These are phyloP conservation scores for Apium graveolens DNA, from an alignment of 129 eudicot species.

Conservation along the genomic window DNA sequence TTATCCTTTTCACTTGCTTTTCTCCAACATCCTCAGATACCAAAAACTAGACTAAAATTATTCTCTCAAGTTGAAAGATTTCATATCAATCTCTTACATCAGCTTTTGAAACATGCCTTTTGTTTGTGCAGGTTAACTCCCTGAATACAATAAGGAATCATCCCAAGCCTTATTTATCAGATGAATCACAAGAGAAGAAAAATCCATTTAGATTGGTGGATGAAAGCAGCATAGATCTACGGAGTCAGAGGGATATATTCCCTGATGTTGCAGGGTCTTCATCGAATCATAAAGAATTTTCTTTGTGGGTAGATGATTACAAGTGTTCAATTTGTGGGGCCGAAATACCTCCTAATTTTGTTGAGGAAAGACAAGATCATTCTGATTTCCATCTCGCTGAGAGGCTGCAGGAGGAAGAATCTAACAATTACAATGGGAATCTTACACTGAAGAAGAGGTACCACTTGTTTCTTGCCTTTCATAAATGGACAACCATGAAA, in stretches of 20 bases:
- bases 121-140: constrained; percentile 23
- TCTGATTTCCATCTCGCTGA: constrained; percentile 84
- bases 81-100: neutral
- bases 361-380: constrained; percentile 93
- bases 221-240: constrained; percentile 20
- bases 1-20: neutral
- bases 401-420: constrained; percentile 70
- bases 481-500: neutral
- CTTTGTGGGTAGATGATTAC: constrained; percentile 73
- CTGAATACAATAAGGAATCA: constrained; percentile 5
- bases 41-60: neutral
- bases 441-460: constrained; percentile 42
- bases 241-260: constrained; percentile 8
- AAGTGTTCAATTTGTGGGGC: constrained; percentile 76
- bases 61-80: neutral
- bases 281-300: constrained; percentile 26
- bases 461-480: constrained; percentile 1
- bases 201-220: constrained; percentile 11
- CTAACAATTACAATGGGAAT: constrained; percentile 21
- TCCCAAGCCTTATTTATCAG: constrained; percentile 10
- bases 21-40: neutral
- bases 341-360: constrained; percentile 76
- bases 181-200: constrained; percentile 20
- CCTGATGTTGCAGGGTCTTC: constrained; percentile 35
- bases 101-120: neutral